Conservation (phyloP, 345 rosid genomes). For the Lepidium sativum region DNA sequence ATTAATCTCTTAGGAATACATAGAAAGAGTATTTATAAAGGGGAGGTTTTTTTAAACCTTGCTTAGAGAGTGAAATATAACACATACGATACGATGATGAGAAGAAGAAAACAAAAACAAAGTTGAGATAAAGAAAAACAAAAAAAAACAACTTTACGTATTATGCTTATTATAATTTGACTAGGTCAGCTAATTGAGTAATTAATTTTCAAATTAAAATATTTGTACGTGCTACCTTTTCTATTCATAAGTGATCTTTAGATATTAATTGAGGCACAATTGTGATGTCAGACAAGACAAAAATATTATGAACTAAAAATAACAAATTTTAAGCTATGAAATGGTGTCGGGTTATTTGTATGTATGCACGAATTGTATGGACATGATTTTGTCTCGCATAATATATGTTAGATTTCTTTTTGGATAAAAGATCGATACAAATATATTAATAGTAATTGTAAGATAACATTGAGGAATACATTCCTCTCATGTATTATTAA, state of each 20-base stretch:
- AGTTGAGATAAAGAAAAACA: neutral
- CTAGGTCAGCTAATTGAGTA: constrained; percentile 11
- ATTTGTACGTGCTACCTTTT: neutral
- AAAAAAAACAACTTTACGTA: neutral
- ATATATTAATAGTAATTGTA: constrained; percentile 13
- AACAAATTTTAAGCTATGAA: neutral
- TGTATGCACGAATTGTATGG: constrained; percentile 6
- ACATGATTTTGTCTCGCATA: constrained; percentile 22
- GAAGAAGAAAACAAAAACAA: neutral
- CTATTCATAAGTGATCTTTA: neutral
- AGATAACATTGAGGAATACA: constrained; percentile 12
- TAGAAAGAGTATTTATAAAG: too few species aligned
- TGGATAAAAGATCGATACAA: neutral
- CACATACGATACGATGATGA: neutral
- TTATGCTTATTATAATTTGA: neutral
- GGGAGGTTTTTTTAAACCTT: too few species aligned
- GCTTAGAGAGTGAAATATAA: neutral
- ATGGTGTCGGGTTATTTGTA: neutral
- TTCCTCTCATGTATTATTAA: neutral
- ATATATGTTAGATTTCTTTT: neutral
- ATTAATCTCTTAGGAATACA: too few species aligned
- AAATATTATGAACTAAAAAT: neutral
- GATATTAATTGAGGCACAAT: neutral
- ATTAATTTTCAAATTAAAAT: neutral
- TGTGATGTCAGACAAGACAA: neutral